phyloP scores from a whole-genome alignment of 306 rosid species.

The Glycine tomentella region DNA sequence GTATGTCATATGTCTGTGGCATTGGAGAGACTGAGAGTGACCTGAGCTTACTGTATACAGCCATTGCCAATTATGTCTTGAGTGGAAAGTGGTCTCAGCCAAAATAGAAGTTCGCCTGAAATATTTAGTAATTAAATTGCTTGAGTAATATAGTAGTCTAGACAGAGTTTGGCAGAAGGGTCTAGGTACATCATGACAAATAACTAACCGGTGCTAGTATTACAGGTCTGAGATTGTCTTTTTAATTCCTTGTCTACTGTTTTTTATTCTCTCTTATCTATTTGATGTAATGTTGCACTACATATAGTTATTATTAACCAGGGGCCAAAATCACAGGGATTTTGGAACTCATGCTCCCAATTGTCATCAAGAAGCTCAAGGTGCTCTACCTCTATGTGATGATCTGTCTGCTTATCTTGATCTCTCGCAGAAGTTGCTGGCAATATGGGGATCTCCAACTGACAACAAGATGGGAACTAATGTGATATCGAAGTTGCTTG shows the following conservation, averaged over 20 bases:
- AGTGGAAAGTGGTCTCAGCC: conserved; percentile 7
- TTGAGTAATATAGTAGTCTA: conserved; percentile 34
- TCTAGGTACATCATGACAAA: conserved; percentile 31
- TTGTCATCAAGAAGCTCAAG: conserved; percentile 51
- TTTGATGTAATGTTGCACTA: conserved; percentile 16
- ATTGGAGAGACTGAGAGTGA: background rate
- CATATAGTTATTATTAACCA: conserved; percentile 40
- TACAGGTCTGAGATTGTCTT: conserved; percentile 12
- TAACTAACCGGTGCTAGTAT: conserved; percentile 8
- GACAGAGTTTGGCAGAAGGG: conserved; percentile 13
- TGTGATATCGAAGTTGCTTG: conserved; percentile 69
- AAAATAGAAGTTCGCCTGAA: conserved; percentile 22
- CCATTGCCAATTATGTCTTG: conserved; percentile 29
- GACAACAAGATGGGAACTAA: conserved; percentile 59
- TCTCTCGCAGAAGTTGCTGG: conserved; percentile 75
- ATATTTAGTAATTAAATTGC: conserved; percentile 24
- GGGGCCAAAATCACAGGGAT: conserved; percentile 54
- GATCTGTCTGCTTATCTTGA: conserved; percentile 56
- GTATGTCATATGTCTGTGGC: background rate
- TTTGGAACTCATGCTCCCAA: conserved; percentile 46
- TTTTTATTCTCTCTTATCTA: background rate
- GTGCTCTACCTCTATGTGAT: conserved; percentile 27
- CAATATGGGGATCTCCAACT: conserved; percentile 68
- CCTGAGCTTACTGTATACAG: conserved; percentile 4
- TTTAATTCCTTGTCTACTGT: conserved; percentile 20